Base-by-base conservation (phyloP, 2,329 filamentous ascomycete genomes). In the Claviceps humidiphila region DNA sequence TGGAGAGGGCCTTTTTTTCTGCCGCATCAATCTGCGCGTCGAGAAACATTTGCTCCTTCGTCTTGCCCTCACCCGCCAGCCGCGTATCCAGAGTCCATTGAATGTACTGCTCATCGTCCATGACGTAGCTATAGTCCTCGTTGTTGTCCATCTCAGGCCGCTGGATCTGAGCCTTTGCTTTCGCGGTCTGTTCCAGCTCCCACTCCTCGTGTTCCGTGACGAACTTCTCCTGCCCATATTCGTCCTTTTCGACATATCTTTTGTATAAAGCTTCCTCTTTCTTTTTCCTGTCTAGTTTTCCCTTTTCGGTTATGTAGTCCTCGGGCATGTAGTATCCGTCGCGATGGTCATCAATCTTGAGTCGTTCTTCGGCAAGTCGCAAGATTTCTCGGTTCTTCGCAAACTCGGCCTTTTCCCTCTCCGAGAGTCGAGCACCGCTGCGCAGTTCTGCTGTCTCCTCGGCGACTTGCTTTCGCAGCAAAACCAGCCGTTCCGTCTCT, bases 141-240 rank as follows among this genome's bases (percentile, higher is more conserved):
- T 90, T 83, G 50, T 90, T 83, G 14, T 86, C 81, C 39, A 84
- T 77, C 63, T 94, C 88, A 0, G 81, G 72, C 51, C 82, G 80
- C 58, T 81, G 77, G 54, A 95, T 89, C 64, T 95, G 89, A 1
- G 88, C 83, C 65, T 91, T 93, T 5, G 89, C 90, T 66, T 94
- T 94, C 53, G 83, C 77, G 1, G 85, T 79, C 69, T 97, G 91
- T 64, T 97, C 91, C 53, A 81, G 74, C 65, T 98, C 93, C 91
- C 91, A 98, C 63, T 95, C 87, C 56, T 98, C 90, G 57, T 95
- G 87, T 65, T 98, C 93, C 0, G 89, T 95, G 53, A 95, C 81
- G 60, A 89, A 94, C 60, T 84, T 85, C 65, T 96, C 91, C 57
- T 93, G 84, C 4, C 90, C 90, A 60, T 84, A 84, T 60, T 94